Base-by-base conservation (phyloP, 805 yeast genomes). In the Huiozyma naganishii region DNA sequence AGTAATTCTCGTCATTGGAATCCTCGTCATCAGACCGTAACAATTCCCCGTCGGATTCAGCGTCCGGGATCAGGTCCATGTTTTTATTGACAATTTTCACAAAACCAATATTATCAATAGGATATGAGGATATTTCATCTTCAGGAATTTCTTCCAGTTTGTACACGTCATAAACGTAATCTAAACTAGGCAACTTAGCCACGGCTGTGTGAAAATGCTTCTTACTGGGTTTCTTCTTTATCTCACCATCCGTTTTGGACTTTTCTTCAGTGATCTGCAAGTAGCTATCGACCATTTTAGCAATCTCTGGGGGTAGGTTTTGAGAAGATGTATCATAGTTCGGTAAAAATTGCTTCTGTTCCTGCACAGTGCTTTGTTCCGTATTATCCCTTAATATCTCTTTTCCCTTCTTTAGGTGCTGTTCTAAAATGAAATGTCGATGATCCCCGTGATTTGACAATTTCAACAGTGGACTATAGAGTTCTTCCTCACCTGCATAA, bases 91-190 rank as follows among this genome's bases (percentile, higher is more conserved):
- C 66, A 48, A 71, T 69, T 46, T 61, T 66, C n/a, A 69, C 61
- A 44, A 59, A 66, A 1, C 73, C 73, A 29, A 69, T 51, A 27
- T 58, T 56, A 28, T 52, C 49, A 47, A 54, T 53, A 32, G 62
- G 58, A 58, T 60, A 56, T 27, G 58, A 50, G 45, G 48, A 42
- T 51, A 52, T 49, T 29, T 57, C 75, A 32, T 77, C 83, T 36
- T 79, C 85, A 66, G 52, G 85, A 44, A 74, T 77, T 59, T 66
- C 69, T 46, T 79, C 82, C 41, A 83, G 67, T 66, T 80, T 71
- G 63, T 90, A 90, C 8, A 90, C 88, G 62, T 90, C 98, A 56
- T 87, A 90, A 13, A 90, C 97, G 52, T 86, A 90, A 37, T 85
- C 95, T n/a, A 73, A 66, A 41, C 56, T 47, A 10, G 61, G 55